These are phyloP conservation scores for Huiozyma sinensis DNA, from an alignment of 805 yeast genomes.

Conservation along the genomic window DNA sequence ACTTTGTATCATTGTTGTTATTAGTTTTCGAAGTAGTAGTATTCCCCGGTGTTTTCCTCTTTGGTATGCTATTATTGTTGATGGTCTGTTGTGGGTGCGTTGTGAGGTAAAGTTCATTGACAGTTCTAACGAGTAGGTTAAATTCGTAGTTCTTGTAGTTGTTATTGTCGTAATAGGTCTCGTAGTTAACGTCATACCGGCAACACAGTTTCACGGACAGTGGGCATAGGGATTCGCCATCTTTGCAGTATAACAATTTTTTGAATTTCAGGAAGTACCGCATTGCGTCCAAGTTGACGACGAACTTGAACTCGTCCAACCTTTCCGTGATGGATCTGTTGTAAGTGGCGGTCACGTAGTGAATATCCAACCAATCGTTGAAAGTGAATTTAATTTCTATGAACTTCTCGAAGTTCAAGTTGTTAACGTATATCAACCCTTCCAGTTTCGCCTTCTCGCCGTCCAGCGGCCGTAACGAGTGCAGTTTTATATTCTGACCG, in stretches of 20 bases:
- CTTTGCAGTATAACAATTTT: constrained; percentile 9
- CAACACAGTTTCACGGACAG: constrained; percentile 24
- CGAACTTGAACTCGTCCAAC: constrained; percentile 25
- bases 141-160: constrained; percentile 26
- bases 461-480: constrained; percentile 5
- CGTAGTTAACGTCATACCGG: constrained; percentile 24
- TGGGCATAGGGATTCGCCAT: constrained; percentile 4
- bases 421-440: constrained; percentile 24
- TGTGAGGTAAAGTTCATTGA: neutral
- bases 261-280: constrained; percentile 17
- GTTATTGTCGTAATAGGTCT: constrained; percentile 29
- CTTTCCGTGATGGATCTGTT: constrained; percentile 16
- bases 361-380: constrained; percentile 25
- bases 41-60: too few species aligned
- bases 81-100: neutral
- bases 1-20: neutral
- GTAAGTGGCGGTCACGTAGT: constrained; percentile 22
- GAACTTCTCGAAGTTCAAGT: constrained; percentile 26
- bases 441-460: constrained; percentile 5
- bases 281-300: constrained; percentile 20
- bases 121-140: constrained; percentile 4
- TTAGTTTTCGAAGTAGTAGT: too few species aligned
- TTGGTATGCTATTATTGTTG: neutral
- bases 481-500: constrained; percentile 11
- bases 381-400: constrained; percentile 26